Conservation (phyloP, 2,329 filamentous ascomycete species). For the Graphilbum sp. region DNA sequence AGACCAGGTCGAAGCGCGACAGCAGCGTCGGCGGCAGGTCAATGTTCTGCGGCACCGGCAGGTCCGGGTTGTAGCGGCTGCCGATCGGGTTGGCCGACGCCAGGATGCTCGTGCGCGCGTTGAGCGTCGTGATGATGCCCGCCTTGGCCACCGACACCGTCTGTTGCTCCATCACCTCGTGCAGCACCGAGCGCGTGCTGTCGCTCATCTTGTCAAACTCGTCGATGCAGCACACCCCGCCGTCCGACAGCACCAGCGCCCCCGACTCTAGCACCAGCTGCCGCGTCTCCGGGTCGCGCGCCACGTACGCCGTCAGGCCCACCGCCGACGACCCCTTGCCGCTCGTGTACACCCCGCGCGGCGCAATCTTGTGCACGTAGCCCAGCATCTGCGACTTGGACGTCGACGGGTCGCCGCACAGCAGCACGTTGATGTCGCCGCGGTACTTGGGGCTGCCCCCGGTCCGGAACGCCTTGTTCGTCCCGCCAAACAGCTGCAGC, state of each 20-base stretch:
- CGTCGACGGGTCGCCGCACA: conserved; percentile 94
- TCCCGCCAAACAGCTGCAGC: conserved; percentile 89
- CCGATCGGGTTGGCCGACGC: conserved; percentile 97
- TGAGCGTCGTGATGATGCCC: conserved; percentile 91
- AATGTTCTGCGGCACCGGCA: conserved; percentile 95
- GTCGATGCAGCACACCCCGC: conserved; percentile 71
- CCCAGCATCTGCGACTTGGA: conserved; percentile 87
- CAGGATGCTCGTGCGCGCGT: conserved; percentile 87
- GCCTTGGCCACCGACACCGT: conserved; percentile 78
- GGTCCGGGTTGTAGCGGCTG: conserved; percentile 89
- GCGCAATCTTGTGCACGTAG: conserved; percentile 96
- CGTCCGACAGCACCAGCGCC: conserved; percentile 63
- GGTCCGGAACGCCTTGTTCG: conserved; percentile 95
- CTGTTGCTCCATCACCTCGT: conserved; percentile 82
- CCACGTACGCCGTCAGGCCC: conserved; percentile 67
- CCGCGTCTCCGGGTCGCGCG: conserved; percentile 63
- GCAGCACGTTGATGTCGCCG: conserved; percentile 91
- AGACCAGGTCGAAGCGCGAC: conserved; percentile 92
- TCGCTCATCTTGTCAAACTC: conserved; percentile 83
- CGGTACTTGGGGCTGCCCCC: conserved; percentile 90
- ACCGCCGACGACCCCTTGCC: conserved; percentile 70
- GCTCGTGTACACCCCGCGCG: conserved; percentile 68
- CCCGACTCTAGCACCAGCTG: conserved; percentile 70
- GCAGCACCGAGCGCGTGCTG: conserved; percentile 59
- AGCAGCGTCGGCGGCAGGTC: conserved; percentile 89